These are phyloP conservation scores for Mycoemilia scoparia DNA, from an alignment of 192 early-diverging fungal genomes.

Conservation along the genomic window DNA sequence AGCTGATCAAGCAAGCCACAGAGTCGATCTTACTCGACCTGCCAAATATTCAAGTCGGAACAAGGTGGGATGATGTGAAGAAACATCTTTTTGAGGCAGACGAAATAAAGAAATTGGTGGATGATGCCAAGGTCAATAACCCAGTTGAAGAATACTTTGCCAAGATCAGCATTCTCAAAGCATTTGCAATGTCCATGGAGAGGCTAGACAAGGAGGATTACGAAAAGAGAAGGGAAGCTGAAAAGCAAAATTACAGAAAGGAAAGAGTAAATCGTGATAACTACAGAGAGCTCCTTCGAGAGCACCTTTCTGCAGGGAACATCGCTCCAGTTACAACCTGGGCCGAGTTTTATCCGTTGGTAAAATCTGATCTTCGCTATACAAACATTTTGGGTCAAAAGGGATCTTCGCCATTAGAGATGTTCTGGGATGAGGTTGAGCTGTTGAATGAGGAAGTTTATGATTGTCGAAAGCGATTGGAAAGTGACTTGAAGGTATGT, in stretches of 20 bases:
- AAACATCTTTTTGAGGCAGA: constrained; percentile 6
- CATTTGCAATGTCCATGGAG: constrained; percentile 55
- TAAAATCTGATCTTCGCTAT: constrained; percentile 55
- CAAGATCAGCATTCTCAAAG: constrained; percentile 31
- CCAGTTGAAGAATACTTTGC: too few relatives aligned
- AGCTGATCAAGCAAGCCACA: constrained; percentile 32
- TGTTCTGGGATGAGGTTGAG: constrained; percentile 85
- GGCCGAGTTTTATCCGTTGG: constrained; percentile 62
- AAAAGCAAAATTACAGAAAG: constrained; percentile 27
- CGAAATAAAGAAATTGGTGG: too few relatives aligned
- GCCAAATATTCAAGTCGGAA: constrained; percentile 1
- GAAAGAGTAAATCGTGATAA: constrained; percentile 58
- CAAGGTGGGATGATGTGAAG: constrained; percentile 14
- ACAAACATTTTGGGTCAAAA: constrained; percentile 51
- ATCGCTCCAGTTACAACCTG: constrained; percentile 63
- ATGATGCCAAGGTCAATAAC: too few relatives aligned
- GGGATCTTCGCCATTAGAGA: constrained; percentile 72
- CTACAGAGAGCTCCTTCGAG: constrained; percentile 48
- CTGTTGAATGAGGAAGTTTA: constrained; percentile 59
- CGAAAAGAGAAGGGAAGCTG: constrained; percentile 24
- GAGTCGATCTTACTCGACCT: too few relatives aligned
- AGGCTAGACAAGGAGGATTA: constrained; percentile 38
- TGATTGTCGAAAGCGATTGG: constrained; percentile 43
- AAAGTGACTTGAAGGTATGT: constrained; percentile 40
- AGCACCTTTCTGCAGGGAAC: constrained; percentile 31